phyloP scores from a whole-genome alignment of 1,284 basidiomycete genomes.

The Afroboletus lepidellus region DNA sequence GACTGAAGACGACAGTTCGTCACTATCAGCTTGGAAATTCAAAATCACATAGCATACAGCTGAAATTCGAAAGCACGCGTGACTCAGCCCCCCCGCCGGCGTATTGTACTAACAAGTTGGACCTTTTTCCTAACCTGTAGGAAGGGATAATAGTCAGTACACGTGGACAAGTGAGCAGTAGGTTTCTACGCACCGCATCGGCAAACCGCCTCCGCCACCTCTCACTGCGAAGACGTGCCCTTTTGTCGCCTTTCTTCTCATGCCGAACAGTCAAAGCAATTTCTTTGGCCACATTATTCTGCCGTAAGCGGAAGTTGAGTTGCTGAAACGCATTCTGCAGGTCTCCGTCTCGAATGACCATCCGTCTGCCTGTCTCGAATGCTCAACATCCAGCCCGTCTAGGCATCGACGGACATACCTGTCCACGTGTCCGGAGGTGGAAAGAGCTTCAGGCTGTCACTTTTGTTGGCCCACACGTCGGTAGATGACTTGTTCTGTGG shows the following conservation, averaged over 20 bases:
- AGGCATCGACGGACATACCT: slow-evolving; percentile 17
- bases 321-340: slow-evolving; percentile 43
- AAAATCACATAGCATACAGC: slow-evolving; percentile 12
- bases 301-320: slow-evolving; percentile 51
- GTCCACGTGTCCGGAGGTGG: slow-evolving; percentile 31
- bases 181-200: slow-evolving; percentile 31
- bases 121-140: slow-evolving; percentile 53
- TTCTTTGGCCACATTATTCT: slow-evolving; percentile 57
- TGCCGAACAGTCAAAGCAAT: slow-evolving; percentile 55
- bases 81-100: slow-evolving; percentile 43
- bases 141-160: slow-evolving; percentile 12
- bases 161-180: slow-evolving; percentile 1
- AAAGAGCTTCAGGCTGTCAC: slow-evolving; percentile 24
- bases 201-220: slow-evolving; percentile 39
- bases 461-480: slow-evolving; percentile 39
- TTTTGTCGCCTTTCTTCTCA: slow-evolving; percentile 46
- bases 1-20: slow-evolving; percentile 2
- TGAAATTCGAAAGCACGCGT: neutral
- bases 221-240: slow-evolving; percentile 35
- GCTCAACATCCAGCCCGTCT: slow-evolving; percentile 5
- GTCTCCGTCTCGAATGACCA: slow-evolving; percentile 34
- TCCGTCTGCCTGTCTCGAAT: slow-evolving; percentile 41
- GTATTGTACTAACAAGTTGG: slow-evolving; percentile 49
- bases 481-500: slow-evolving; percentile 26
- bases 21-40: slow-evolving; percentile 5